Percentiles rank a stretch among this genome's conserved stretches.
These are phyloP conservation scores for Tricholoma sp. DNA, from an alignment of 768 basidiomycete species.

Conservation along the genomic window DNA sequence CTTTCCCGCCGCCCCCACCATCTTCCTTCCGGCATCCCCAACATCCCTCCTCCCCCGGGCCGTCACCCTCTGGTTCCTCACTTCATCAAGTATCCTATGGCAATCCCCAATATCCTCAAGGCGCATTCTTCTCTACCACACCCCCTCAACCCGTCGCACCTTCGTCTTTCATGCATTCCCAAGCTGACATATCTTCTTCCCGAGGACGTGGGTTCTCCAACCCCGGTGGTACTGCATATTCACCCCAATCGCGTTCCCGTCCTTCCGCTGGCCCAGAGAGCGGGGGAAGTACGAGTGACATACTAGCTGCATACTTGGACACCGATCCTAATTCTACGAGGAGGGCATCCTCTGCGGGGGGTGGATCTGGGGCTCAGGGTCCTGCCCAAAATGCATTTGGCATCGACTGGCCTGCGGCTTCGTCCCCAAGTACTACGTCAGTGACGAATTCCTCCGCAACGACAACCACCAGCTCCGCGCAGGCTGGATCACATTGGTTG, in stretches of 20 bases:
- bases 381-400: neutral
- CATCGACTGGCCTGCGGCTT: neutral
- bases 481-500: neutral
- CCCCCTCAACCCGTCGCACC: neutral
- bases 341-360: neutral
- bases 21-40: neutral
- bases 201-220: neutral
- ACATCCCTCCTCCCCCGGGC: neutral
- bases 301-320: neutral
- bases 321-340: neutral
- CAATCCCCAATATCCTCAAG: neutral
- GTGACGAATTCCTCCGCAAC: neutral
- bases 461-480: neutral
- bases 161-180: neutral
- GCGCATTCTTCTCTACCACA: neutral
- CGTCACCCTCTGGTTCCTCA: neutral
- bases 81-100: neutral
- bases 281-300: neutral
- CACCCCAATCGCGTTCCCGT: neutral
- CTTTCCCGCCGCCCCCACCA: neutral
- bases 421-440: neutral
- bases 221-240: neutral
- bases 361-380: neutral
- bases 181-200: neutral
- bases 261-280: neutral